Evolutionary conservation across 1,284 basidiomycete species (phyloP), one percentile per base, ranked within the genome.

Genomic region (Coniferiporia sulphurascens): DNA sequence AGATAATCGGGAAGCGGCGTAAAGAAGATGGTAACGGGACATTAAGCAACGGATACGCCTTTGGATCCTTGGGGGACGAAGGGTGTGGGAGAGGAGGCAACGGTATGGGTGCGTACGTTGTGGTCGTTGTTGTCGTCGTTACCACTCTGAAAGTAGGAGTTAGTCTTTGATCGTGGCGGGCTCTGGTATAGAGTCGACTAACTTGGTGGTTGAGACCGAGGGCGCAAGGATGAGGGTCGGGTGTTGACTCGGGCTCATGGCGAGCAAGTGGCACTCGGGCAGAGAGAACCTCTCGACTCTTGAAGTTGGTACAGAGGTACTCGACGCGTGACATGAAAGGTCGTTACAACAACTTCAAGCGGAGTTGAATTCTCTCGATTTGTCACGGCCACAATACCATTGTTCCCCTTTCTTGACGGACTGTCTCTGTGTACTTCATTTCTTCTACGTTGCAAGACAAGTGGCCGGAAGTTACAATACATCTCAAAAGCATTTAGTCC

Each of bases 51-150:
- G 89, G 89, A 67, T 91, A 92, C 54, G 79, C 76, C 73, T 91
- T 91, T 4, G 85, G 78, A 69, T 91, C 87, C 66, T 86, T 86
- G n/a, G 87, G 87, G 13, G 84, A 81, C 7, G 79, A 73, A 12
- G 86, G 88, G 3, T 81, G 74, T 13, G 87, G 89, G 3, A 89
- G 74, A 43, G 85, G 74, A 27, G 87, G 89, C 15, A 92, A 71
- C 52, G 83, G 84, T 64, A 93, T 90, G 38, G 91, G 91, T 61
- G 88, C 86, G 73, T 92, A 91, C 19, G 86, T 84, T 1, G 90
- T 92, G 1, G 89, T 91, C 4, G 89, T 93, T 6, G 85, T 93
- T 19, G 87, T 94, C 53, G 86, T 93, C 63, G 86, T 94, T 70
- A 86, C 88, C 71, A 90, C 90, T 65, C 91, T 94, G 69, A 43